Conservation (phyloP, 163 green algal species). For the Prototheca wickerhamii region DNA sequence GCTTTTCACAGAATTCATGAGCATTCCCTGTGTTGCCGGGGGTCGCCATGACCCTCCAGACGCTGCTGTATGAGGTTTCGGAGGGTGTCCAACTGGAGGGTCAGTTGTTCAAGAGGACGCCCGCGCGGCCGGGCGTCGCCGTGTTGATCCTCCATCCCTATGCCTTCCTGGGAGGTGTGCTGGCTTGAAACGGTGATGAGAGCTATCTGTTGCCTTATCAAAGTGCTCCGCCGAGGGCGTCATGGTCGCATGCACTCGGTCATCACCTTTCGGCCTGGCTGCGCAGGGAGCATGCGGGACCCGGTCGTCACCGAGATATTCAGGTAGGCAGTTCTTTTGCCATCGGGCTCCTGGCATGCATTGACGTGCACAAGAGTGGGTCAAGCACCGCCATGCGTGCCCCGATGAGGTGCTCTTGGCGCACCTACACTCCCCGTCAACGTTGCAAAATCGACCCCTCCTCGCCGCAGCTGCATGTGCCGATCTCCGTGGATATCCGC, state of each 20-base stretch:
- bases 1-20: no score
- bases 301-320: conserved; percentile 5
- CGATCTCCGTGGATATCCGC: neutral
- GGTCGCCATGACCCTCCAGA: neutral
- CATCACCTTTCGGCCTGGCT: neutral
- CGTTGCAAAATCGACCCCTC: neutral
- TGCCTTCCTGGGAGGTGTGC: conserved; percentile 1
- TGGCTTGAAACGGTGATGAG: no score
- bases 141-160: conserved; percentile 29
- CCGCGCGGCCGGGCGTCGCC: neutral
- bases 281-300: conserved; percentile 5
- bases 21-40: no score
- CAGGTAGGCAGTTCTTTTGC: neutral
- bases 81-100: neutral
- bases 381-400: no score
- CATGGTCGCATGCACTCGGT: neutral
- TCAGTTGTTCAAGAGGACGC: neutral
- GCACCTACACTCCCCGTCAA: no score
- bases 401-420: no score
- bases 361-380: no score
- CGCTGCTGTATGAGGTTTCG: neutral
- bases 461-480: conserved; percentile 1
- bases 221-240: neutral
- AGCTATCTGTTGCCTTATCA: no score
- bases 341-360: no score